Base-by-base conservation (phyloP, 257 asterid genomes). In the Fraxinus americana region DNA sequence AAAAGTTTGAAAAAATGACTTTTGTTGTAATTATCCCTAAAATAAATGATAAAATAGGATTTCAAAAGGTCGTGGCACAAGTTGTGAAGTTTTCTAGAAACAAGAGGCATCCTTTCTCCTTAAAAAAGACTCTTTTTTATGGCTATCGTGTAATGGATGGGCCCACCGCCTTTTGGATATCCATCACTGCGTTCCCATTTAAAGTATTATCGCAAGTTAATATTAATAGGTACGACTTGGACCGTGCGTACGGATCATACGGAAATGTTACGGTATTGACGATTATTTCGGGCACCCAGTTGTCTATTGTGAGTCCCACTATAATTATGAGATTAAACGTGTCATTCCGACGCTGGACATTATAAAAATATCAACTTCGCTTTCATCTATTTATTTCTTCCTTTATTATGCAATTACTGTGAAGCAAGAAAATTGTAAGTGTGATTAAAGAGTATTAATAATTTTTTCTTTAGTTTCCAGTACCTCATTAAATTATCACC, bases 161-260 rank as follows among this genome's bases (percentile, higher is more conserved):
- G 80, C 77, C 83, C 85, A 75, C 83, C 17, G 29, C 13, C 19
- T 25, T 10, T 81, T 65, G 81, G 79, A 75, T 41, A 81, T 74
- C 85, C 83, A 80, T 63, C 75, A 25, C n/a, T 73, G 75, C 72
- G 79, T 61, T 68, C 23, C 45, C 38, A 32, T 32, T 68, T 1
- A 7, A 19, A 69, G 16, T 5, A 7, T 32, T 34, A 32, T 34
- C 19, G 9, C 11, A 23, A 21, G 23, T 23, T 61, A 61, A 61
- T 61, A 61, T 23, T 16, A 34, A 25, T 25, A 25, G 27, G 73
- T 70, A 35, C 73, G 73, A 39, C 73, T 34, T 36, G 50, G 67
- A 70, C 50, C 29, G 73, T 70, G 12, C 50, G 50, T 43, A 70
- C 73, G 73, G 73, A 70, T 17, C 30, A 17, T 70, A 70, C 73